Evolutionary conservation across 352 stramenopile genomes (phyloP), one percentile per base, ranked within the genome.

Genomic region (Globisporangium spiculum): DNA sequence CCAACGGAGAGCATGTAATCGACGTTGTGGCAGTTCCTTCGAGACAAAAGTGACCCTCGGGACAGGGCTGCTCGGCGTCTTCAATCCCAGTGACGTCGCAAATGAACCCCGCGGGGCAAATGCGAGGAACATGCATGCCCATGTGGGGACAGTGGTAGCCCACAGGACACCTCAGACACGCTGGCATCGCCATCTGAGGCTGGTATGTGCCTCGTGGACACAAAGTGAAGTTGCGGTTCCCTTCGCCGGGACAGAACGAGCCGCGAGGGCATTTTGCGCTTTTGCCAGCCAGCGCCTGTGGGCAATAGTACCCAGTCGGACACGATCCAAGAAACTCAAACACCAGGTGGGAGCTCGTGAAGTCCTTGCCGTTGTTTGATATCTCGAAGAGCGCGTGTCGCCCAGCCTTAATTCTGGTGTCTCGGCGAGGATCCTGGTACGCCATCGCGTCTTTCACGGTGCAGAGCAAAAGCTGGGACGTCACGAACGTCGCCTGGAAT

Each of bases 311-410:
- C 0, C 95, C 95, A 7, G 82, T 87, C 5, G 93, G 92, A 79
- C 95, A 98, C 3, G 73, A 78, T 1, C 83, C 86, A 46, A 86
- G 70, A 58, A 91, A 86, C 59, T 97, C 76, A 75, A 98, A 83
- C 65, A 71, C 74, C 6, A 80, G 36, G 63, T 89, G 78, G 50
- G 90, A 92, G 12, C 71, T 88, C 18, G 93, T 97, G 67, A 96
- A 98, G 71, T 98, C 97, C n/a, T 88, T 73, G 27, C 89, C 94
- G 77, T 99, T 99, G 77, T 98, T 98, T 12, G 96, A 97, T 20
- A 99, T 75, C 67, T 97, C 85, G 38, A 99, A 83, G 22, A 96
- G 85, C 4, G 90, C 73, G 55, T 77, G 75, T 4, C 69, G 68
- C 0, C 66, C 72, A 9, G 24, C 59, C 2, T 41, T 56, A 8